Base-by-base conservation (phyloP, 805 yeast species). In the Candida sakaeoensis region DNA sequence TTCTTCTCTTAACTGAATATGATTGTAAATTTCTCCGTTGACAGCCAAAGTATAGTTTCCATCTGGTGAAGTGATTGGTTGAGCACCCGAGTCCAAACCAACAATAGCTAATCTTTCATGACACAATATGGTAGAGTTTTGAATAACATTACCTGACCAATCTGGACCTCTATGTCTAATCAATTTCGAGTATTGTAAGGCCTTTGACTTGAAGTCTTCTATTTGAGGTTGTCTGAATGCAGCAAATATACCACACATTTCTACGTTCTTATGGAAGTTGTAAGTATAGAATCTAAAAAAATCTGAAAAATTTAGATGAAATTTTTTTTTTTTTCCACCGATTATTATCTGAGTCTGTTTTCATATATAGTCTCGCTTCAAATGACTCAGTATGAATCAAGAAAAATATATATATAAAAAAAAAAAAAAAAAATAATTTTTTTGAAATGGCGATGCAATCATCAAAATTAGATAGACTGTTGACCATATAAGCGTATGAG, bases 101-200 rank as follows among this genome's bases (percentile, higher is more conserved):
- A 93, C 99, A 60, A 93, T 90, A 50, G 98, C 95, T 61, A 93
- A 75, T 74, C 99, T 86, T 74, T 93, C 99, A 63, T 93, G 99
- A 53, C 85, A 82, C 51, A 93, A 68, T 51, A 93, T 82, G 35
- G 97, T 87, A 49, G 72, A 63, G 81, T 86, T 86, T 60, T 81
- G 80, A 50, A 77, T 69, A 49, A 75, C 62, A 80, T 88, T 89
- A 58, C 99, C 99, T 27, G 89, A 77, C 99, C 99, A 93, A 69
- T 93, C 99, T 52, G 99, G 99, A 58, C 99, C 99, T 69, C 99
- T 83, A 69, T 93, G 99, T 72, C 99, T 82, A 63, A 91, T 84
- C 68, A 90, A 79, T 67, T 88, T 91, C 47, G 98, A 77, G 61
- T 87, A 75, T 63, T 87, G 95, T 47, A 93, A 74, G 33, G 98